Evolutionary conservation across 331 rosid genomes (phyloP).

Genomic region (Rosa hybrid): DNA sequence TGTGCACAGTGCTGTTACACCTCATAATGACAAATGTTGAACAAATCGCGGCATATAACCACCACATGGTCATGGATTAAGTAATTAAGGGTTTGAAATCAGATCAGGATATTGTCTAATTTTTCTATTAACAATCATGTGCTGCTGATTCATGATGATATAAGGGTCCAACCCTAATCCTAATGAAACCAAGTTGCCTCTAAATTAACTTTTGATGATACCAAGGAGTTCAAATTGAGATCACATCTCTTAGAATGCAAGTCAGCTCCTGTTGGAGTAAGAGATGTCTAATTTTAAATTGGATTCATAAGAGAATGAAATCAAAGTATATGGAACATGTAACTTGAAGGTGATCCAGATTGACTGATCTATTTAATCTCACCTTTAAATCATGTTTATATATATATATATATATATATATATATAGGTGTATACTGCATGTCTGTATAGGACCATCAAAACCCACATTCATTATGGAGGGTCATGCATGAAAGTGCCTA

Average conservation of each 20-base stretch:
- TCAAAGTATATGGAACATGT: background rate
- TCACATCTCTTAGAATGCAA: background rate
- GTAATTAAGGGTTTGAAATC: background rate
- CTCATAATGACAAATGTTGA: background rate
- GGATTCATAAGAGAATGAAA: background rate
- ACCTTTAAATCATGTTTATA: background rate
- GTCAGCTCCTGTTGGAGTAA: constrained; percentile 8
- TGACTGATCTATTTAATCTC: background rate
- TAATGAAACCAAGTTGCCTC: constrained; percentile 9
- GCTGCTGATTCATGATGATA: constrained; percentile 4
- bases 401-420: too few relatives aligned
- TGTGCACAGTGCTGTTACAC: background rate
- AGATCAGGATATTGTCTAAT: background rate
- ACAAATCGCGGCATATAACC: constrained; percentile 7
- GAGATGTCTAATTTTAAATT: constrained; percentile 13
- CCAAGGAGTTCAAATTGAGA: background rate
- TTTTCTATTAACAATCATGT: constrained; percentile 8
- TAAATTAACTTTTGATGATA: background rate
- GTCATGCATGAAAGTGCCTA: background rate
- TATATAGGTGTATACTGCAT: too few relatives aligned
- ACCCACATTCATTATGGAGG: constrained; percentile 1
- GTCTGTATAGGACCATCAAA: background rate
- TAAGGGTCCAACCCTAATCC: background rate
- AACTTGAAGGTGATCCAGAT: background rate
- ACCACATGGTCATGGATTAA: background rate